phyloP scores from a whole-genome alignment of 305 asterid species.

The Rubia occidens region DNA sequence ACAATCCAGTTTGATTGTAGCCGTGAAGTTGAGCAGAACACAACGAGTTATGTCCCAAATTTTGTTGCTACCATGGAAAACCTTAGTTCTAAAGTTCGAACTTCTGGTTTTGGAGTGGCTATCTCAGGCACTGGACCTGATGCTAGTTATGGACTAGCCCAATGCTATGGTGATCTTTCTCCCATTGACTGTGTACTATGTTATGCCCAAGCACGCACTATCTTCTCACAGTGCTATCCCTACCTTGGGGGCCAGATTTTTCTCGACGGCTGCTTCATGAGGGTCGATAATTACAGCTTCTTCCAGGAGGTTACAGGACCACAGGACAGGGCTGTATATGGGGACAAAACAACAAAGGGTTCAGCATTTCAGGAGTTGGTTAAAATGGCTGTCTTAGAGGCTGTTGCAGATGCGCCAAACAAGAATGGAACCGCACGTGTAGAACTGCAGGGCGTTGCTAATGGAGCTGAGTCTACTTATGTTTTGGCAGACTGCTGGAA shows the following conservation, averaged over 20 bases:
- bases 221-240: constrained; percentile 21
- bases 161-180: constrained; percentile 33
- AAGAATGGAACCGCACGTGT: constrained; percentile 16
- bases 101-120: constrained; percentile 21
- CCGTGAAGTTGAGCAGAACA: neutral
- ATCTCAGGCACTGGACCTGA: constrained; percentile 14
- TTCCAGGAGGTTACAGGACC: constrained; percentile 19
- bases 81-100: constrained; percentile 14
- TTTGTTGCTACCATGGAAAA: constrained; percentile 17
- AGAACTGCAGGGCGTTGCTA: neutral
- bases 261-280: constrained; percentile 33
- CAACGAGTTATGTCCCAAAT: constrained; percentile 1
- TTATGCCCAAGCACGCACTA: constrained; percentile 21
- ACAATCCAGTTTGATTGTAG: constrained; percentile 16
- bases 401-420: constrained; percentile 20
- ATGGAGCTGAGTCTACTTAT: constrained; percentile 11
- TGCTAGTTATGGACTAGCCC: constrained; percentile 23
- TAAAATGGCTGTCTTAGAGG: constrained; percentile 19
- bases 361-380: constrained; percentile 4
- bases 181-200: constrained; percentile 22
- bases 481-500: constrained; percentile 31
- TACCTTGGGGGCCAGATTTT: constrained; percentile 14
- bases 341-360: constrained; percentile 17
- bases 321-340: constrained; percentile 2
- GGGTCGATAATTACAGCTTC: constrained; percentile 24